Percentiles rank a stretch among this genome's conserved stretches.
Conservation (phyloP, 306 rosid genomes). For the Fragaria ananassa region DNA sequence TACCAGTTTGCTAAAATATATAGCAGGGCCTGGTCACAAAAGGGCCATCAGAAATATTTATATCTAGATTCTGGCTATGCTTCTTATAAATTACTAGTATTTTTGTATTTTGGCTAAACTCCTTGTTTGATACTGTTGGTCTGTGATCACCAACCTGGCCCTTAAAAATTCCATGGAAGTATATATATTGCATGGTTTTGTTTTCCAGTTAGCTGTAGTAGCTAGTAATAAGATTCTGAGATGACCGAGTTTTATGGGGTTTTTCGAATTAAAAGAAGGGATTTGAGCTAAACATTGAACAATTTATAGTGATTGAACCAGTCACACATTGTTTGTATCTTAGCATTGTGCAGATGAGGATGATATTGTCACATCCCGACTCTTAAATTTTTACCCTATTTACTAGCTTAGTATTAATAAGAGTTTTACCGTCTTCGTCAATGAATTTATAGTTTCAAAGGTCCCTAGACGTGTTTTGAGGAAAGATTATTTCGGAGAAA, state of each 20-base stretch:
- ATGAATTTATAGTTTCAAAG: no score
- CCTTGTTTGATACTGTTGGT: not conserved
- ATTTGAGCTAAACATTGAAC: not conserved
- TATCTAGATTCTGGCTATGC: not conserved
- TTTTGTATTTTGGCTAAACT: conserved; percentile 9
- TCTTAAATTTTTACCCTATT: no score
- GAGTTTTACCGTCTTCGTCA: no score
- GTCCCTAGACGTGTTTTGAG: no score
- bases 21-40: not conserved
- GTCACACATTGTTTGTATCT: not conserved
- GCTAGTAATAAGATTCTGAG: not conserved
- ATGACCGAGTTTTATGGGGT: not conserved
- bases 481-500: no score
- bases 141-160: conserved; percentile 2
- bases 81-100: not conserved
- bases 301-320: not conserved
- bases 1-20: not conserved
- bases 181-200: not conserved
- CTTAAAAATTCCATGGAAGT: not conserved
- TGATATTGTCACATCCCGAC: no score
- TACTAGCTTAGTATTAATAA: no score
- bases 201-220: not conserved
- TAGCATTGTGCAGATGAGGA: not conserved
- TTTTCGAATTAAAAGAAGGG: not conserved
- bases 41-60: not conserved